Conservation (phyloP, 306 rosid species). For the Vachellia collinsii region DNA sequence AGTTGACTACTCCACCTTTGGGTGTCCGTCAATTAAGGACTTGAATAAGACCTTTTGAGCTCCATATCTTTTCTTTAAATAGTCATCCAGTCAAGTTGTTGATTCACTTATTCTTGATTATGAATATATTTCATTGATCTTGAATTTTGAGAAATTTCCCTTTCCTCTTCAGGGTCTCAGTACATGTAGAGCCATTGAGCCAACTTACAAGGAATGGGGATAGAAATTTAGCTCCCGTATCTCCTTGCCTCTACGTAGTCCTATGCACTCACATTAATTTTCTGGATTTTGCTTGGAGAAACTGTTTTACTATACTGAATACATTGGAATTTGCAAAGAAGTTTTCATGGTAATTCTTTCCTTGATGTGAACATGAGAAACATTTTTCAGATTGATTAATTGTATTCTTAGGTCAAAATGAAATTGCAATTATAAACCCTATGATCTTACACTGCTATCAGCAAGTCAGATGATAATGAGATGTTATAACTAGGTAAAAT, state of each 20-base stretch:
- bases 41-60: background rate
- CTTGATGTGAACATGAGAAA: background rate
- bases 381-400: constrained; percentile 23
- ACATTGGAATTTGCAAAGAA: background rate
- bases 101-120: constrained; percentile 1
- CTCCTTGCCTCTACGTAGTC: constrained; percentile 1
- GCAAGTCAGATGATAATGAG: constrained; percentile 11
- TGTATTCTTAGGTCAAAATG: constrained; percentile 13
- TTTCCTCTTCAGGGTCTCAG: background rate
- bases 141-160: background rate
- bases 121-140: background rate
- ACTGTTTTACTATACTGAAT: background rate
- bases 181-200: background rate
- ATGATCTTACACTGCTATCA: background rate
- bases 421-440: background rate
- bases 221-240: constrained; percentile 10
- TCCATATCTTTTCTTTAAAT: background rate
- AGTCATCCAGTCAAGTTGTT: background rate
- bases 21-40: background rate
- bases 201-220: constrained; percentile 9
- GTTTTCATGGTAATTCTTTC: background rate
- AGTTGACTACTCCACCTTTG: background rate
- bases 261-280: constrained; percentile 10
- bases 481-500: background rate
- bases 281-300: constrained; percentile 3